Conservation (phyloP, 768 basidiomycete genomes). For the Agrocybe praecox region DNA sequence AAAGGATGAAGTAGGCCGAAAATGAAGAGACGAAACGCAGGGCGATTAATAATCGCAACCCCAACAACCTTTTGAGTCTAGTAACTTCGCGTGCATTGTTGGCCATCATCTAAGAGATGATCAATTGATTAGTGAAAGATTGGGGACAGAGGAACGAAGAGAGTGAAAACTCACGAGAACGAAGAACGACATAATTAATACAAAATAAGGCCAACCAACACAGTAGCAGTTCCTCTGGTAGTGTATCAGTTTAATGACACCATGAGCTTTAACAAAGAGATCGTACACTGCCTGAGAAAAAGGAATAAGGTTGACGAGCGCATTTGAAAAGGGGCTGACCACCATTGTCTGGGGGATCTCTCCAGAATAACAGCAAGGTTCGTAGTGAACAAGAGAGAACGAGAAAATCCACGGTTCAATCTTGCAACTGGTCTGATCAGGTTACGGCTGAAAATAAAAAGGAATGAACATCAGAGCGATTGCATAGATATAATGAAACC, state of each 20-base stretch:
- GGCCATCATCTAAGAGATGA: slow-evolving; percentile 31
- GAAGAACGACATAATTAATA: neutral
- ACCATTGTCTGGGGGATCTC: slow-evolving; percentile 53
- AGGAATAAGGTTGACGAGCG: slow-evolving; percentile 52
- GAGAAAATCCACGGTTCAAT: neutral
- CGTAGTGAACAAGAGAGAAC: neutral
- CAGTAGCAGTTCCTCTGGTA: neutral
- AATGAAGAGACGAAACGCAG: slow-evolving; percentile 35
- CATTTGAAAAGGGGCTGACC: slow-evolving; percentile 49
- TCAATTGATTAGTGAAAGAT: neutral
- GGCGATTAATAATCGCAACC: slow-evolving; percentile 31
- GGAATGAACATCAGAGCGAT: neutral
- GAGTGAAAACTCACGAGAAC: neutral
- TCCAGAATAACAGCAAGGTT: slow-evolving; percentile 13
- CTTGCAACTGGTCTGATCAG: slow-evolving; percentile 31
- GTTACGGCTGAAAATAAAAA: slow-evolving; percentile 23
- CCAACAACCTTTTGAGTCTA: slow-evolving; percentile 34
- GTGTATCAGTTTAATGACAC: neutral
- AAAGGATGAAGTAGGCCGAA: slow-evolving; percentile 37
- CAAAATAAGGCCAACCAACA: neutral
- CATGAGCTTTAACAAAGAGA: neutral
- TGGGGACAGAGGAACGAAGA: neutral
- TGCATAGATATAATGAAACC: neutral
- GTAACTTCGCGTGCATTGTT: slow-evolving; percentile 39
- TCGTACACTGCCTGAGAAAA: slow-evolving; percentile 39